These are phyloP conservation scores for Lentinus tigrinus DNA, from an alignment of 768 basidiomycete genomes.

Conservation along the genomic window DNA sequence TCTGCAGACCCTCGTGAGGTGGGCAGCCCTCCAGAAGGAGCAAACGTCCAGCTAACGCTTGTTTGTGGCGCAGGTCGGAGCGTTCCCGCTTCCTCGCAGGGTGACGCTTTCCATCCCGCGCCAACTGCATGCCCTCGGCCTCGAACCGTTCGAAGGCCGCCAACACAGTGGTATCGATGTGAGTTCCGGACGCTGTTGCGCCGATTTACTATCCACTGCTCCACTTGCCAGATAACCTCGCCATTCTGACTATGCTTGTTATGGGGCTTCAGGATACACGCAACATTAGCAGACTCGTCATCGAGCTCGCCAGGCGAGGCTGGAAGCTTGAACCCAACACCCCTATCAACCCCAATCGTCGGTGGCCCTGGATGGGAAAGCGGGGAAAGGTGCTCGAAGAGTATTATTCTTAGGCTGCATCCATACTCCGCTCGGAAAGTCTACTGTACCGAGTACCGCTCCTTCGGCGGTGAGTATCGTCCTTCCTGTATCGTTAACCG, in stretches of 20 bases:
- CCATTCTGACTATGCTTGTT: neutral
- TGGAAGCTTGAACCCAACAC: slow-evolving; percentile 73
- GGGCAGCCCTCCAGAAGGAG: neutral
- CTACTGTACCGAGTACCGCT: neutral
- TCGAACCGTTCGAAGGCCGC: slow-evolving; percentile 79
- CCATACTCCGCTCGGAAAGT: neutral
- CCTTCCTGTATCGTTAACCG: neutral
- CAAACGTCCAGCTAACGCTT: neutral
- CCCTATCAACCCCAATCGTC: slow-evolving; percentile 56
- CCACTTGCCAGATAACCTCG: slow-evolving; percentile 12
- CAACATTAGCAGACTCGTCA: slow-evolving; percentile 81
- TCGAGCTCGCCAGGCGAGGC: slow-evolving; percentile 72
- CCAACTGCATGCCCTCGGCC: slow-evolving; percentile 71
- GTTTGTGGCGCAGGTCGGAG: slow-evolving; percentile 3
- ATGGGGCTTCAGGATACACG: slow-evolving; percentile 68
- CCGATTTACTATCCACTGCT: neutral
- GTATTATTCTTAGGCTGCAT: slow-evolving; percentile 20
- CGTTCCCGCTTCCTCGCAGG: slow-evolving; percentile 25
- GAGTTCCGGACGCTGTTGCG: slow-evolving; percentile 33
- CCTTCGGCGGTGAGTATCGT: neutral
- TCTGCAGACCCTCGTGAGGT: neutral
- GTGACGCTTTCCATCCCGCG: slow-evolving; percentile 61
- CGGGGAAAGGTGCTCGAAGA: slow-evolving; percentile 63
- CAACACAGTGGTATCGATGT: slow-evolving; percentile 91
- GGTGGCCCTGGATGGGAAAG: slow-evolving; percentile 89